Base-by-base conservation (phyloP, 768 basidiomycete species). In the Agaricus subrufescens region DNA sequence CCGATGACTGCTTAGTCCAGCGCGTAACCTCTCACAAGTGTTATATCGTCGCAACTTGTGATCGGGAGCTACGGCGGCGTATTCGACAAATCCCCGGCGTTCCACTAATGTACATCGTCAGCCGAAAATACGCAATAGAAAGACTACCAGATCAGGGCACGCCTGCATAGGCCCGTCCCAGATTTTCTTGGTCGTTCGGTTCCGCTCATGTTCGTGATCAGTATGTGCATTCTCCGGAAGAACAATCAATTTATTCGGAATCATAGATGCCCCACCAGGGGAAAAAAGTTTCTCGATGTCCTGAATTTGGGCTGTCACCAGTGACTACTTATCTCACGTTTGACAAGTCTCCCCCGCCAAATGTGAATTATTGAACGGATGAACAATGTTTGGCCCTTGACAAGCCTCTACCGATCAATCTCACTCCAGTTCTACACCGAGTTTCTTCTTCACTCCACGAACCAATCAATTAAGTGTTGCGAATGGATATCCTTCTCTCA, bases 1-100 rank as follows among this genome's bases (percentile, higher is more conserved):
- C 97, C 19, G 97, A 99, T 68, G 97, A 99, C 76, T 99, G 97
- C 68, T 82, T 99, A 23, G 91, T 99, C 15, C 92, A 98, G 67
- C 88, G 97, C 31, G 94, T 98, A 9, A 92, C 91, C 2, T 84
- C 94, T 7, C 93, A 95, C 74, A 91, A 92, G 67, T 98, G 95
- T 71, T 98, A 91, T 71, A 87, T 99, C 61, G 95, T 99, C 43
- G 97, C 97, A 4, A 98, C 97, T 25, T 98, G 96, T 66, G 97
- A 99, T 79, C 80, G 95, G 57, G 95, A 98, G 66, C 82, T 99
- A 30, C 84, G 97, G 30, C 77, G 94, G 46, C 81, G 97, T 52
- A 88, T 99, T 73, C 84, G 97, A 42, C 94, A 97, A 71, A 81
- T 94, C 39, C 91, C 91, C 34, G 92, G 94, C 57, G 89, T 97